Percentiles rank a stretch among this genome's conserved stretches.
Evolutionary conservation across 2,329 filamentous ascomycete species (phyloP).

Genomic region (Tothia fuscella): DNA sequence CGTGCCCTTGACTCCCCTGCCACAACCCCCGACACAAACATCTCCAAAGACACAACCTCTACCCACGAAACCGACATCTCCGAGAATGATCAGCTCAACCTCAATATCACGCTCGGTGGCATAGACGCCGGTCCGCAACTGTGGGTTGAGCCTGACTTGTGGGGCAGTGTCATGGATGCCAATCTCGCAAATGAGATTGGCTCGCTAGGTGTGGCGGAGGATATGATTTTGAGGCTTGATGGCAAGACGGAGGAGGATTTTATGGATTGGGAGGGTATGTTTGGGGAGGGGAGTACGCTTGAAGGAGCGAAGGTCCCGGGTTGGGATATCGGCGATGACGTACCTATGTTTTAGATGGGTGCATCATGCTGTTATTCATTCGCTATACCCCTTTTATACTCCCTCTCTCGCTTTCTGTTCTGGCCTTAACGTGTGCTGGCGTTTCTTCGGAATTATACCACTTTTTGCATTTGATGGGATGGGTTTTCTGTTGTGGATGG

Average conservation of each 20-base stretch:
- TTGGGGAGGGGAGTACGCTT: constrained; percentile 4
- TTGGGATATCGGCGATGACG: constrained; percentile 4
- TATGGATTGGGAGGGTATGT: constrained; percentile 9
- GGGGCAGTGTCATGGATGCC: constrained; percentile 7
- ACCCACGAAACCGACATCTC: constrained; percentile 2
- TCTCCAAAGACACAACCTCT: constrained; percentile 2
- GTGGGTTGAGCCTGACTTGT: not conserved
- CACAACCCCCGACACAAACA: constrained; percentile 7
- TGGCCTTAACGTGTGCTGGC: too few relatives aligned
- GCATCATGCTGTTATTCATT: too few relatives aligned
- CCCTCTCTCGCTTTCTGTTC: too few relatives aligned
- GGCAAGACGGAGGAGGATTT: constrained; percentile 1
- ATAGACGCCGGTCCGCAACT: constrained; percentile 2
- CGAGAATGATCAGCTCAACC: constrained; percentile 2
- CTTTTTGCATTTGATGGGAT: too few relatives aligned
- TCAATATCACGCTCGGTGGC: constrained; percentile 3
- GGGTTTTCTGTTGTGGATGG: too few relatives aligned
- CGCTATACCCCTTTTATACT: too few relatives aligned
- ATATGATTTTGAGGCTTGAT: constrained; percentile 1
- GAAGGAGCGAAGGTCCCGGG: not conserved
- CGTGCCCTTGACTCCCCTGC: not conserved
- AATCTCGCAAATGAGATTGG: not conserved
- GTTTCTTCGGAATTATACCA: too few relatives aligned
- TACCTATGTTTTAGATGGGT: constrained; percentile 7
- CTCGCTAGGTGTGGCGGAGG: not conserved